These are phyloP conservation scores for Scorias spongiosa DNA, from an alignment of 2,329 filamentous ascomycete genomes.

Conservation along the genomic window DNA sequence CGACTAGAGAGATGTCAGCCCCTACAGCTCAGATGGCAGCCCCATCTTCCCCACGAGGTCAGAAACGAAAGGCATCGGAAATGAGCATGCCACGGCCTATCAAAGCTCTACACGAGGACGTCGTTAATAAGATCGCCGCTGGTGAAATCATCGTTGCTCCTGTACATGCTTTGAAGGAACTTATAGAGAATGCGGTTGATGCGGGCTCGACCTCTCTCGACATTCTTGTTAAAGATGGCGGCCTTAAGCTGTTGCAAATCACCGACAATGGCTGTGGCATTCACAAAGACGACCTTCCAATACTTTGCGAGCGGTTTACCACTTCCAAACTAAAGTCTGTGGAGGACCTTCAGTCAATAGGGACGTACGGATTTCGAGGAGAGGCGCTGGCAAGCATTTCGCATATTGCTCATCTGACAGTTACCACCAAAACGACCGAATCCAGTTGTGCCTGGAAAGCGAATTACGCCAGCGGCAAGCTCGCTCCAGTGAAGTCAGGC, in stretches of 20 bases:
- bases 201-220: constrained; percentile 88
- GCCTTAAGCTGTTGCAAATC: constrained; percentile 87
- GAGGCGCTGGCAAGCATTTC: constrained; percentile 96
- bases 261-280: constrained; percentile 96
- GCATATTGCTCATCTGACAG: constrained; percentile 88
- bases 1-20: not conserved
- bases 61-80: constrained; percentile 5
- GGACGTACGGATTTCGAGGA: constrained; percentile 93
- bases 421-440: constrained; percentile 84
- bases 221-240: constrained; percentile 85
- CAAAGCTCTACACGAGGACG: constrained; percentile 75
- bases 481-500: constrained; percentile 73
- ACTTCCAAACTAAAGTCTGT: constrained; percentile 92
- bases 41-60: not conserved
- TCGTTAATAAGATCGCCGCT: constrained; percentile 96
- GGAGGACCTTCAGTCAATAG: constrained; percentile 78
- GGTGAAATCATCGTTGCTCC: constrained; percentile 97
- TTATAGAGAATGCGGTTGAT: constrained; percentile 94
- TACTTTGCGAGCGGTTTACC: constrained; percentile 90
- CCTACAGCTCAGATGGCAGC: not conserved
- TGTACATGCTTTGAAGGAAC: constrained; percentile 86
- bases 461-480: constrained; percentile 68
- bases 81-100: constrained; percentile 30
- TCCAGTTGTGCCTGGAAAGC: constrained; percentile 84
- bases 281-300: constrained; percentile 77